Evolutionary conservation across 768 basidiomycete species (phyloP), one percentile per base, ranked within the genome.

Genomic region (Leccinum boreale): DNA sequence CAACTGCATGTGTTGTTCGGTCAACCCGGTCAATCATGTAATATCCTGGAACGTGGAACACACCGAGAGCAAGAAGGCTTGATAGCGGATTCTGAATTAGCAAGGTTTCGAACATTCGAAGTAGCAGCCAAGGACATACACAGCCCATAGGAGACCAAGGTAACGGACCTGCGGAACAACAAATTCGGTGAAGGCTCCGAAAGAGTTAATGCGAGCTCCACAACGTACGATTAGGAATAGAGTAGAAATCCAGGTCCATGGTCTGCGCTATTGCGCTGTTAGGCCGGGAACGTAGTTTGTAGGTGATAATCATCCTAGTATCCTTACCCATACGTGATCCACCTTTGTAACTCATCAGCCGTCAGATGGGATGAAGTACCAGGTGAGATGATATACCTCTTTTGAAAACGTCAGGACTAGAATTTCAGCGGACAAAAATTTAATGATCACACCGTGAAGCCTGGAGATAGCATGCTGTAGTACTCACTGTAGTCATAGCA

Each of bases 401-500:
- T 42, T 39, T 15, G 62, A 29, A 39, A 63, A 46, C 3, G 61
- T 63, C 28, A 63, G 58, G 29, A 45, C 62, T 63, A 21, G n/a
- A 31, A 19, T 19, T n/a, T 2, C 4, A 11, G 28, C 4, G 28
- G 39, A 19, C 0, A 23, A 21, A 51, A 19, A 10, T 42, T 19
- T 11, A 2, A 42, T 42, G 19, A 45, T 39, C 1, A 21, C 21
- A 31, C 10, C n/a, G 11, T 33, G 10, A 28, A 11, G 12, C 31
- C 31, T 31, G 1, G 39, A 42, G n/a, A 19, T n/a, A 14, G 3
- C 17, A 21, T 33, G 28, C 28, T 28, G 8, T 6, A 3, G 6
- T 5, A 7, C 64, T 56, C 45, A 58, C 64, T 5, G 17, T 65
- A 65, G 46, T 65, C 64, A 35, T 65, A 65, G 42, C 44, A 44